Conservation (phyloP, 805 yeast species). For the Wickerhamomyces kurtzmanii region DNA sequence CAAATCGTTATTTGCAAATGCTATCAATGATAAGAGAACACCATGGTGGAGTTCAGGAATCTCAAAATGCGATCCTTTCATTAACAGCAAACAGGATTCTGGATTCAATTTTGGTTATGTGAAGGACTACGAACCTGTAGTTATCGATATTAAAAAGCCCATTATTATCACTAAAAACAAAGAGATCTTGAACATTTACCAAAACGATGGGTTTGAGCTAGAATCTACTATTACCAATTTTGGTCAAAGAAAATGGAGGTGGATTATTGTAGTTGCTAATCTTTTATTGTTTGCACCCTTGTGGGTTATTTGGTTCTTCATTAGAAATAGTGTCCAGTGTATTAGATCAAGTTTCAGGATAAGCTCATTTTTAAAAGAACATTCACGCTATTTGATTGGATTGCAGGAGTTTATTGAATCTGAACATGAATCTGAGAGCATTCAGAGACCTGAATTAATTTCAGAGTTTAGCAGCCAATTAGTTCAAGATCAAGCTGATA, state of each 20-base stretch:
- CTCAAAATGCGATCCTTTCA: constrained; percentile 50
- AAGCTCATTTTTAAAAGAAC: constrained; percentile 16
- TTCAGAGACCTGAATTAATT: neutral
- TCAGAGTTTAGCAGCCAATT: neutral
- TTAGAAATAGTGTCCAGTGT: constrained; percentile 31
- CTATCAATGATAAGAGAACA: constrained; percentile 71
- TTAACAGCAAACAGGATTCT: constrained; percentile 30
- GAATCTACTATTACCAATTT: constrained; percentile 14
- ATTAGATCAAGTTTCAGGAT: constrained; percentile 28
- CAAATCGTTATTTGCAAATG: constrained; percentile 60
- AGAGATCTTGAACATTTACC: neutral
- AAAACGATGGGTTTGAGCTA: neutral
- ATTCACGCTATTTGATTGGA: constrained; percentile 14
- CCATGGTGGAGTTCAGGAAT: constrained; percentile 80
- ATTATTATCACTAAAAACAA: constrained; percentile 18
- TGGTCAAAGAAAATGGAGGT: constrained; percentile 30
- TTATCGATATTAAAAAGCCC: constrained; percentile 41
- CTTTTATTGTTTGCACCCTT: constrained; percentile 48
- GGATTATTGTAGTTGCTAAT: constrained; percentile 36
- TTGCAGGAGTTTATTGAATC: constrained; percentile 13
- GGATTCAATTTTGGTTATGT: constrained; percentile 36
- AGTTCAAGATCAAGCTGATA: constrained; percentile 55
- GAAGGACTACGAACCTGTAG: constrained; percentile 43
- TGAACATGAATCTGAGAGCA: constrained; percentile 1
- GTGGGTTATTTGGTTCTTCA: constrained; percentile 50